Evolutionary conservation across 805 yeast genomes (phyloP), one percentile per base, ranked within the genome.

Genomic region (Metschnikowia arizonensis): DNA sequence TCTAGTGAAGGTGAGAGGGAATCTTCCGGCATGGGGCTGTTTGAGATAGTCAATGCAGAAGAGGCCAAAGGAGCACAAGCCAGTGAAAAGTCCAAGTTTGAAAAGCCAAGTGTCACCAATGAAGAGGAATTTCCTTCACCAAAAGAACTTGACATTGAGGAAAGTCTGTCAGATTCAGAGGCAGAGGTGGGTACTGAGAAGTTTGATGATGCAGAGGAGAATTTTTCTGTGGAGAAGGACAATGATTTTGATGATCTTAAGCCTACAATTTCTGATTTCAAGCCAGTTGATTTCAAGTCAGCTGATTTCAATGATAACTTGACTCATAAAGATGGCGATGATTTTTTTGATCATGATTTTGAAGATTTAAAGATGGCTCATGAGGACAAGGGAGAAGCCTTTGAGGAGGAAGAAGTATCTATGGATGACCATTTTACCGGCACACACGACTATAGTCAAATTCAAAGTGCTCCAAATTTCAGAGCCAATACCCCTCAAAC

Each of bases 91-190:
- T 26, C 12, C 32, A 26, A 36, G 31, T 36, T 14, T 9, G 38
- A 19, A 34, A 23, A 34, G 29, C 29, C 14, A 8, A 11, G 6
- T 1, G 9, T 7, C 9, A 5, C 17, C 70, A 64, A 40, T 12
- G n/a, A 29, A 11, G 33, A 71, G 11, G 86, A 81, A 51, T 81
- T 82, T 53, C 85, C 86, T 9, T 83, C 87, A 24, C 77, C 82
- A 35, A 63, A 70, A 50, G 83, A 82, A 52, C 59, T 79, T 26
- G 76, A 78, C 19, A 65, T 72, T 33, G 77, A 73, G 36, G 84
- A 79, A 49, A 74, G 77, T 47, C 76, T 73, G 17, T 72, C 79
- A 3, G 61, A 64, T 9, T 49, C 52, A 2, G 68, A 64, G 34
- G 71, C 65, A 15, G 42, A 49, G n/a, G 43, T 21, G 18, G 33